These are phyloP conservation scores for Apiospora pterosperma DNA, from an alignment of 2,329 filamentous ascomycete species.

Conservation along the genomic window DNA sequence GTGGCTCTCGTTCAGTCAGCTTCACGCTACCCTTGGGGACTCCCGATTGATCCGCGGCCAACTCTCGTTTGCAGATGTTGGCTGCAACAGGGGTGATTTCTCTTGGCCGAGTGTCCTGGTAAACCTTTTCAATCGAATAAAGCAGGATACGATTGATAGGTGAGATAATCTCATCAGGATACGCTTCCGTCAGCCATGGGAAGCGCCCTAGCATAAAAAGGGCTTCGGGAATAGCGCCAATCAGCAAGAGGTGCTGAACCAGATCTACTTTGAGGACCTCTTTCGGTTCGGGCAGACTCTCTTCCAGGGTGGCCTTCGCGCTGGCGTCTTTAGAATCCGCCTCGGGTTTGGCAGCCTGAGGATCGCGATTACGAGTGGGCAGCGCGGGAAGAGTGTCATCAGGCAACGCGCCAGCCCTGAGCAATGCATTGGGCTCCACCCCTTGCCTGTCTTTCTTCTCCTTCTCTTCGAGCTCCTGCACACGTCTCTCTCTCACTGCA, in stretches of 20 bases:
- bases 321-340: constrained; percentile 45
- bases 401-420: constrained; percentile 79
- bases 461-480: constrained; percentile 74
- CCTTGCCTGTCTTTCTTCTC: constrained; percentile 70
- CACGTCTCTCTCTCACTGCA: constrained; percentile 62
- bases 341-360: constrained; percentile 46
- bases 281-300: constrained; percentile 63
- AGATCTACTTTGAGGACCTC: constrained; percentile 82
- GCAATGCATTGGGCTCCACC: constrained; percentile 75
- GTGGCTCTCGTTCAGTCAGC: constrained; percentile 54
- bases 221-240: constrained; percentile 89
- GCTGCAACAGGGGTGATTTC: constrained; percentile 29
- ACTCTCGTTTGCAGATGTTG: constrained; percentile 34
- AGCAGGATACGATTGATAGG: constrained; percentile 81
- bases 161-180: constrained; percentile 72
- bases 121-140: constrained; percentile 76
- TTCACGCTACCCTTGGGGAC: constrained; percentile 67
- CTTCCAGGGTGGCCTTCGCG: constrained; percentile 43
- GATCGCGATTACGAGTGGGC: constrained; percentile 46
- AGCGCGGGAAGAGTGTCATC: constrained; percentile 68
- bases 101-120: constrained; percentile 36
- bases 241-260: constrained; percentile 80
- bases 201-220: constrained; percentile 90
- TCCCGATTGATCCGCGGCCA: constrained; percentile 59
- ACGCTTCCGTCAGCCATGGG: constrained; percentile 85